Conservation (phyloP, 1,284 basidiomycete species). For the Erythrobasidium hasegawianum region DNA sequence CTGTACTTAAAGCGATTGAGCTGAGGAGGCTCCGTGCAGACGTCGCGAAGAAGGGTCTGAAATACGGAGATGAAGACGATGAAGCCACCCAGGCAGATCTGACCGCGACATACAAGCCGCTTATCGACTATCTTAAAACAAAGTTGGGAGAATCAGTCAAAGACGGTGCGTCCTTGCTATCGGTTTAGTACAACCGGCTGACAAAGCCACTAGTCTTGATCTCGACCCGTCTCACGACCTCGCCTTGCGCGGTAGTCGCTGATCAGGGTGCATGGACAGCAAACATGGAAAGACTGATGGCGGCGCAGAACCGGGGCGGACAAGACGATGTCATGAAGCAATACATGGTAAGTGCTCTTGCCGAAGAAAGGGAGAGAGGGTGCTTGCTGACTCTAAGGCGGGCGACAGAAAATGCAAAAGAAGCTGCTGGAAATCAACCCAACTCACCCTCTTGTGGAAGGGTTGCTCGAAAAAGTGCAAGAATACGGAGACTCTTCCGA, state of each 20-base stretch:
- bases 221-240: conserved; percentile 84
- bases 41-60: conserved; percentile 10
- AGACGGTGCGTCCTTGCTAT: conserved; percentile 69
- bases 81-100: conserved; percentile 61
- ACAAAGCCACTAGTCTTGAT: no score
- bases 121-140: conserved; percentile 71
- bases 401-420: conserved; percentile 51
- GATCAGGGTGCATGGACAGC: conserved; percentile 80
- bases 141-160: conserved; percentile 67
- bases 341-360: conserved; percentile 48
- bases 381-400: no score
- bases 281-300: conserved; percentile 80
- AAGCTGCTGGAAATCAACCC: conserved; percentile 90
- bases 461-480: conserved; percentile 69
- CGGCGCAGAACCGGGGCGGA: conserved; percentile 48
- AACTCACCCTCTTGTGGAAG: conserved; percentile 85
- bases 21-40: no score
- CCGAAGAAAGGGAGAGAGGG: no score
- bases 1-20: background rate
- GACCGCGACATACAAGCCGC: conserved; percentile 68
- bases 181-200: no score
- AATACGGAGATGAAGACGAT: conserved; percentile 58
- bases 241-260: conserved; percentile 86
- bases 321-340: conserved; percentile 52
- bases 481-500: conserved; percentile 54